Base-by-base conservation (phyloP, 495 filamentous ascomycete genomes). In the Bryoglossum gracile region DNA sequence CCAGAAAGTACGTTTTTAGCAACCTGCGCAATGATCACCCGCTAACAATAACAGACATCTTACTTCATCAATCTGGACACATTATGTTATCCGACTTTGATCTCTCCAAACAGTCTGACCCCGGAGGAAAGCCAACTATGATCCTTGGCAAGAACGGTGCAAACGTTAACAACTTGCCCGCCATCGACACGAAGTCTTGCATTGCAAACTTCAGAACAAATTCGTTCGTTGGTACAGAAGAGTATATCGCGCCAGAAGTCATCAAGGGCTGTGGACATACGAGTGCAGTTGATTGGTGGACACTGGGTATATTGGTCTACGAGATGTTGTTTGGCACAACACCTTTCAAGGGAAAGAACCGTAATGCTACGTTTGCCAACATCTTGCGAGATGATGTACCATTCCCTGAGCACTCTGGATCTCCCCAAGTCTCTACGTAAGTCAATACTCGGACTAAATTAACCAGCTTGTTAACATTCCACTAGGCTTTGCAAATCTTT, bases 21-120 rank as follows among this genome's bases (percentile, higher is more conserved):
- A 23, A 24, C 23, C 56, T 52, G 16, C 40, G 10, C 23, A 38
- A 9, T 23, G n/a, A 10, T 1, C 5, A 9, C 43, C 28, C 50
- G 37, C 46, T 55, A 51, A 53, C 19, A 39, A 4, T 9, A 28
- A 10, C 52, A 96, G 91, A 98, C 58, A 98, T 98, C 60, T 80
- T 98, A 6, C 81, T 98, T 1, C 92, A 98, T 63, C 92, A 98
- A 65, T 96, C 90, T 13, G 92, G 92, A 26, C 92, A 98, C 63
- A 98, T 98, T 62, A 98, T 98, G 92, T 78, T 98, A 64, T 97
- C 94, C 34, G 92, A 98, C 68, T 98, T 98, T 62, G 92, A 98
- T 65, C 76, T 98, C 14, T 95, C 89, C 2, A 98, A 98, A 61
- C 92, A 98, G 64, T 98, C 92, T 5, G 94, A 92, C 43, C 84